A percentile compares a stretch with the other conserved stretches of the same genome.
Conservation (phyloP, 352 stramenopile species). For the Paralagenidium karlingii region DNA sequence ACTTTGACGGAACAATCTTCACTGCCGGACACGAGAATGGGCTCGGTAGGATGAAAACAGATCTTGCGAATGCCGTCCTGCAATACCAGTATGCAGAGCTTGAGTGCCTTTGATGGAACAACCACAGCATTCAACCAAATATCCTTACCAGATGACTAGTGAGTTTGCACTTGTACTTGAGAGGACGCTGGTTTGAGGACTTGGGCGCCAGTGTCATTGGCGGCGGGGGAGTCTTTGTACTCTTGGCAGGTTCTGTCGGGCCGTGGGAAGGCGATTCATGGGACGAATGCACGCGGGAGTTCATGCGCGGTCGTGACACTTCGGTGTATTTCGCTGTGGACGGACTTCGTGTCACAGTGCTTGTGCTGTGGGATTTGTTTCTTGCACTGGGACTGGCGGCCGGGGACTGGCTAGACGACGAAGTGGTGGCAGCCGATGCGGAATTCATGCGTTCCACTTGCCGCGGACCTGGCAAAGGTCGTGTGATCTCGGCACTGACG, state of each 20-base stretch:
- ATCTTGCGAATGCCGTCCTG: conserved; percentile 69
- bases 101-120: background rate
- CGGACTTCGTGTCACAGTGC: conserved; percentile 21
- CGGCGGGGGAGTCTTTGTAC: conserved; percentile 21
- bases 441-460: conserved; percentile 43
- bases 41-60: conserved; percentile 71
- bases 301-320: conserved; percentile 67
- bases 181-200: conserved; percentile 38
- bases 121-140: background rate
- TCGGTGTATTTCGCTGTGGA: conserved; percentile 39
- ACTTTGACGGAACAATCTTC: conserved; percentile 79
- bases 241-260: conserved; percentile 25
- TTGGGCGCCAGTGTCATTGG: conserved; percentile 39
- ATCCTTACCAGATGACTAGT: conserved; percentile 61
- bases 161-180: conserved; percentile 81
- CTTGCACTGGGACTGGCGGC: conserved; percentile 10
- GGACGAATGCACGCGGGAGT: too few relatives aligned
- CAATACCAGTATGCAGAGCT: background rate
- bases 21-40: conserved; percentile 67
- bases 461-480: conserved; percentile 37
- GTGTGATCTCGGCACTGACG: conserved; percentile 22
- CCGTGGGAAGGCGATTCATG: too few relatives aligned
- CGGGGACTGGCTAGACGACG: conserved; percentile 11
- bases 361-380: conserved; percentile 22
- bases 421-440: too few relatives aligned